A percentile compares a stretch with the other conserved stretches of the same genome.
These are phyloP conservation scores for Amanita pseudoporphyria DNA, from an alignment of 768 basidiomycete genomes.

Conservation along the genomic window DNA sequence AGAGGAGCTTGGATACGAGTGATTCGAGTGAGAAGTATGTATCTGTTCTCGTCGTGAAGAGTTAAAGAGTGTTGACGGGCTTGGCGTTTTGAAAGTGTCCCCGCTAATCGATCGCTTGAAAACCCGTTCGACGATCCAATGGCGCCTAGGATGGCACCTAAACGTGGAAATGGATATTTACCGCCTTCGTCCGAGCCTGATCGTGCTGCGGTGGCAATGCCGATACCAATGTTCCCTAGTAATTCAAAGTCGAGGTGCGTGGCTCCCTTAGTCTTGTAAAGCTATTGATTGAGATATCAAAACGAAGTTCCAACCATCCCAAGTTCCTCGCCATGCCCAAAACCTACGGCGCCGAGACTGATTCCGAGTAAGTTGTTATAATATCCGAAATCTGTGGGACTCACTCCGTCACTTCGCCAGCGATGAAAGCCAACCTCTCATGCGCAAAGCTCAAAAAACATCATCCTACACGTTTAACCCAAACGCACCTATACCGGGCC, in stretches of 20 bases:
- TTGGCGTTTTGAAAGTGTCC: not conserved
- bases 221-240: not conserved
- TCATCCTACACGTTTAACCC: not conserved
- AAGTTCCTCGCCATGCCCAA: not conserved
- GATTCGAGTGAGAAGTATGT: constrained; percentile 1
- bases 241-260: not conserved
- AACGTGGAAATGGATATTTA: not conserved
- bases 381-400: too few relatives aligned
- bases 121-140: constrained; percentile 19
- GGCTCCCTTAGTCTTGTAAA: too few relatives aligned
- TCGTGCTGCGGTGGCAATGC: not conserved
- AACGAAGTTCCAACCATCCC: not conserved
- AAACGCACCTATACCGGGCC: not conserved
- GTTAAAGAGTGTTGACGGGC: not conserved
- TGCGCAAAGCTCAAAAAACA: not conserved
- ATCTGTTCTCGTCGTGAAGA: not conserved
- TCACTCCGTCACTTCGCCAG: too few relatives aligned
- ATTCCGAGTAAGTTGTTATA: constrained; percentile 1
- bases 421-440: constrained; percentile 4
- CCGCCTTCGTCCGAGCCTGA: not conserved
- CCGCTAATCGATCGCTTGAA: constrained; percentile 10
- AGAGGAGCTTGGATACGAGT: not conserved
- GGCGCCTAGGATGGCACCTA: constrained; percentile 15
- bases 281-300: too few relatives aligned
- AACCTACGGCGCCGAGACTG: not conserved